phyloP scores from a whole-genome alignment of 2,329 filamentous ascomycete species.

The Hymenoscyphus linearis region DNA sequence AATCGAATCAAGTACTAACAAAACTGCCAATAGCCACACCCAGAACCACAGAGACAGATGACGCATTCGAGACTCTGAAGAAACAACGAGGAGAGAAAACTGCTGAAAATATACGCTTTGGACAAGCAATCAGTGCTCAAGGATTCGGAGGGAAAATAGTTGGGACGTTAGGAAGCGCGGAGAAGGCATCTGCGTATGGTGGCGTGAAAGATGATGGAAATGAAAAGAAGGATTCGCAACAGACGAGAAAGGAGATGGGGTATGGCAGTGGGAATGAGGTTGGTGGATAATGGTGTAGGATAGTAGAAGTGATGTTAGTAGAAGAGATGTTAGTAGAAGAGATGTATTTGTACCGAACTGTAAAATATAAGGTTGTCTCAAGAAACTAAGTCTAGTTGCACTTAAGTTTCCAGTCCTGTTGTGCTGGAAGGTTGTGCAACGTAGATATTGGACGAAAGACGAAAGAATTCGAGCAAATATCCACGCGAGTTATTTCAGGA shows the following conservation, averaged over 20 bases:
- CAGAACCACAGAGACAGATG: neutral
- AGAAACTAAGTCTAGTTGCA: too few relatives aligned
- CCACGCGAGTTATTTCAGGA: neutral
- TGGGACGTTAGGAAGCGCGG: constrained; percentile 31
- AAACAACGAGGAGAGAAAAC: constrained; percentile 38
- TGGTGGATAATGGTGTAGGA: constrained; percentile 39
- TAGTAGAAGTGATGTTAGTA: too few relatives aligned
- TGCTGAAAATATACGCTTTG: constrained; percentile 49
- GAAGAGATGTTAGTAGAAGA: too few relatives aligned
- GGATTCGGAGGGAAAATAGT: constrained; percentile 50
- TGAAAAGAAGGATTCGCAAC: constrained; percentile 31
- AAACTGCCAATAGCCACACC: neutral
- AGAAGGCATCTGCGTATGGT: constrained; percentile 25
- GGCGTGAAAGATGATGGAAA: neutral
- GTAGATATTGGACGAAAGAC: neutral
- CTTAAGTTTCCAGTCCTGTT: too few relatives aligned
- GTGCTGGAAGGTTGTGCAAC: neutral
- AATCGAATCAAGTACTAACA: neutral
- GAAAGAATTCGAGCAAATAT: neutral
- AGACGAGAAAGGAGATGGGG: constrained; percentile 44
- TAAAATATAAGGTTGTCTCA: too few relatives aligned
- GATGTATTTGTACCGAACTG: too few relatives aligned
- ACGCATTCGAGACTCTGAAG: neutral
- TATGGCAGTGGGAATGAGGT: constrained; percentile 50
- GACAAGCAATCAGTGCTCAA: constrained; percentile 49